phyloP scores from a whole-genome alignment of 2,329 filamentous ascomycete species.

The Fusarium burgessii region DNA sequence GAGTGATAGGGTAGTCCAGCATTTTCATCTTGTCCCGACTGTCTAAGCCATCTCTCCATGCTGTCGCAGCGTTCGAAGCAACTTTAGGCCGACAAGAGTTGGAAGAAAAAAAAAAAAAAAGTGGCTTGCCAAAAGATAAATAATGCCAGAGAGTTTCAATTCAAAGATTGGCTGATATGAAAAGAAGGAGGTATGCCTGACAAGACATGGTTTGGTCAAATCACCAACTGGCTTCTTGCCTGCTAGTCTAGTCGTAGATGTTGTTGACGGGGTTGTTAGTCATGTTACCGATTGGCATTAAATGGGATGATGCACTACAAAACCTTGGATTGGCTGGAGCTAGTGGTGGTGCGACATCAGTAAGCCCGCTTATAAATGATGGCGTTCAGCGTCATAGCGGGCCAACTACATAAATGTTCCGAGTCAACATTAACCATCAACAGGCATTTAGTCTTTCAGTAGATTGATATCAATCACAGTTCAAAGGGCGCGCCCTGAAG shows the following conservation, averaged over 20 bases:
- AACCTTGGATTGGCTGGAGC: background rate
- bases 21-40: too few relatives aligned
- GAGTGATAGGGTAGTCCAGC: too few relatives aligned
- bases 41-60: too few relatives aligned
- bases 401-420: background rate
- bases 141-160: too few relatives aligned
- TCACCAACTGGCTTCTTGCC: background rate
- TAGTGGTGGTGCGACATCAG: background rate
- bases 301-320: background rate
- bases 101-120: too few relatives aligned
- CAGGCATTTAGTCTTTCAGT: background rate
- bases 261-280: background rate
- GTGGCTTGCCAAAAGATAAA: too few relatives aligned
- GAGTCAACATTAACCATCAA: background rate
- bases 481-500: background rate
- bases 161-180: too few relatives aligned
- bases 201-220: background rate
- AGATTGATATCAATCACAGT: background rate
- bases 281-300: background rate
- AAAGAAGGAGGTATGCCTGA: background rate
- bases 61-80: too few relatives aligned
- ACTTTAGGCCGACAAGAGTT: too few relatives aligned
- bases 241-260: background rate
- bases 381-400: background rate
- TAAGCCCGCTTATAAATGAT: background rate